A percentile compares a stretch with the other conserved stretches of the same genome.
Evolutionary conservation across 768 basidiomycete species (phyloP).

Genomic region (Mycena filopes): DNA sequence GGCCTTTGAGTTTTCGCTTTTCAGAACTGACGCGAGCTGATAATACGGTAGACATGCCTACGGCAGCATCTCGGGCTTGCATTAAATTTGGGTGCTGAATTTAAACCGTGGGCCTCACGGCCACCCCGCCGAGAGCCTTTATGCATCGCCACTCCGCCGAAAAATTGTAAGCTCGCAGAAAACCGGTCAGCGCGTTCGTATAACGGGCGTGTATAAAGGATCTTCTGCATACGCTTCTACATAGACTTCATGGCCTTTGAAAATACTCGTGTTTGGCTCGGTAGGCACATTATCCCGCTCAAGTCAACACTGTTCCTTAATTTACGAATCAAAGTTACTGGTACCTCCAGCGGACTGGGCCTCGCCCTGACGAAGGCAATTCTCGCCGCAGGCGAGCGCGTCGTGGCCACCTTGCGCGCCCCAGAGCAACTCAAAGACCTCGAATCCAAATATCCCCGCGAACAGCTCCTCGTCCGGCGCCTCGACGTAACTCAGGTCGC

Average conservation of each 20-base stretch:
- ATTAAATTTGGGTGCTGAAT: too few species aligned
- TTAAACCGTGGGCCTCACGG: too few species aligned
- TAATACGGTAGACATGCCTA: too few species aligned
- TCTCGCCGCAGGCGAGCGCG: slow-evolving; percentile 43
- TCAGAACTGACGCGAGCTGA: too few species aligned
- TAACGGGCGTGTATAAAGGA: too few species aligned
- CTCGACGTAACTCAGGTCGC: slow-evolving; percentile 43
- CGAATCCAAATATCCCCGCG: slow-evolving; percentile 28
- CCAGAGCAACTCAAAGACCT: slow-evolving; percentile 37
- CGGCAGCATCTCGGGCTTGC: too few species aligned
- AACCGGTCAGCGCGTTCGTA: too few species aligned
- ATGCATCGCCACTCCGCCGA: too few species aligned
- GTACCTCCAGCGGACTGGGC: slow-evolving; percentile 46
- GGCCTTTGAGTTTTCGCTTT: too few species aligned
- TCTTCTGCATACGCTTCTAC: not conserved
- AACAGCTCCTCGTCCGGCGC: slow-evolving; percentile 42
- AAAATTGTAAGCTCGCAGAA: too few species aligned
- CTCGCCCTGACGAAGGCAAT: slow-evolving; percentile 42
- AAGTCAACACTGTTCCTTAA: not conserved
- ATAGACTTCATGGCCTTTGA: not conserved
- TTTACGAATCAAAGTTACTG: slow-evolving; percentile 41
- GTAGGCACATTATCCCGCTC: not conserved
- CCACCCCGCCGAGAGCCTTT: too few species aligned
- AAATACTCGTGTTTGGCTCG: slow-evolving; percentile 18
- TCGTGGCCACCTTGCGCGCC: slow-evolving; percentile 45